Conservation (phyloP, 495 filamentous ascomycete genomes). For the Podospora sp. region DNA sequence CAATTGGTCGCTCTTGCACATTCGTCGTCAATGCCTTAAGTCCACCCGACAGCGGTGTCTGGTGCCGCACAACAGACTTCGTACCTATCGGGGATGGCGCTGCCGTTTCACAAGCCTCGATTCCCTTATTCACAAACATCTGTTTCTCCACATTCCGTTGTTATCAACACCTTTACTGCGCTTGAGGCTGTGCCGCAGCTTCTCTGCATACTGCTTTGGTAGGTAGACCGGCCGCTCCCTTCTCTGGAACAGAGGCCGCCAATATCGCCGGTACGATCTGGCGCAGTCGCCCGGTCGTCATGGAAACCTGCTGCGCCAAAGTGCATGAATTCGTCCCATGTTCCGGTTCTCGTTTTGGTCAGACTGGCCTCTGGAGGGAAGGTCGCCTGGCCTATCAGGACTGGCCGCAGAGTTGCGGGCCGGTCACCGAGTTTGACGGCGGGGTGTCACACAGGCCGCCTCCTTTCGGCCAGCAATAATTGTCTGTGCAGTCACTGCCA, state of each 20-base stretch:
- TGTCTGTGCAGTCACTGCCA: not conserved
- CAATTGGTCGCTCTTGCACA: too few relatives aligned
- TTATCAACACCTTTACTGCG: too few relatives aligned
- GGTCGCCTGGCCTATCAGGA: not conserved
- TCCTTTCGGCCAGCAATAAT: not conserved
- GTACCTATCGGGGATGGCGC: too few relatives aligned
- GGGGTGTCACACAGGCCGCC: not conserved
- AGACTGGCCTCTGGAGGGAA: not conserved
- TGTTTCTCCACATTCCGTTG: too few relatives aligned
- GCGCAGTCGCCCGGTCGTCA: not conserved
- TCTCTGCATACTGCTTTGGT: too few relatives aligned
- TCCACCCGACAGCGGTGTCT: too few relatives aligned
- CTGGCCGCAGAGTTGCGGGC: not conserved
- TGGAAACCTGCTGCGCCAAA: not conserved
- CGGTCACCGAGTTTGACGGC: not conserved
- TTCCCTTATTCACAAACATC: too few relatives aligned
- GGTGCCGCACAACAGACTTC: too few relatives aligned
- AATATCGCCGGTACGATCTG: not conserved
- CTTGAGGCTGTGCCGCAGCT: too few relatives aligned
- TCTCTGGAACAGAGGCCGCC: not conserved
- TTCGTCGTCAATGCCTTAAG: too few relatives aligned
- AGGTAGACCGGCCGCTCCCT: too few relatives aligned
- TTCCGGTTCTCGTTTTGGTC: not conserved
- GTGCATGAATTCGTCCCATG: not conserved
- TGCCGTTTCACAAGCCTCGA: too few relatives aligned